A percentile compares a stretch with the other conserved stretches of the same genome.
Evolutionary conservation across 2,329 filamentous ascomycete species (phyloP).

Genomic region (Trichoderma atroviride): DNA sequence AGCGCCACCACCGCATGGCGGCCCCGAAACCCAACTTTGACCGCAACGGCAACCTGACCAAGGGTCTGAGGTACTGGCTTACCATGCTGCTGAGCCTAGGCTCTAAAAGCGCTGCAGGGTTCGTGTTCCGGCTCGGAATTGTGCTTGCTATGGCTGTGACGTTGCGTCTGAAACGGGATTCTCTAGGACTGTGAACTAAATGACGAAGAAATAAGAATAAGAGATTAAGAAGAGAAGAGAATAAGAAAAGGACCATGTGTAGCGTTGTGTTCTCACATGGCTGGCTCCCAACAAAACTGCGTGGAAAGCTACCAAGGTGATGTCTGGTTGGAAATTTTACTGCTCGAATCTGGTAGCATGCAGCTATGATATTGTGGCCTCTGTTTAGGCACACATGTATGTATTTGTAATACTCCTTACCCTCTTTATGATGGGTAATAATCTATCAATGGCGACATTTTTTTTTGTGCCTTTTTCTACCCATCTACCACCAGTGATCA

Average conservation of each 20-base stretch:
- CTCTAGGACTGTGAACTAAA: slow-evolving; percentile 37
- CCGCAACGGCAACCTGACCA: slow-evolving; percentile 57
- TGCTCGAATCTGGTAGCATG: neutral
- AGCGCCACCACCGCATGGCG: slow-evolving; percentile 48
- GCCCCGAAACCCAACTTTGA: slow-evolving; percentile 61
- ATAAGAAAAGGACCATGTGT: neutral
- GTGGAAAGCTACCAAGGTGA: neutral
- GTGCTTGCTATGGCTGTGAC: slow-evolving; percentile 46
- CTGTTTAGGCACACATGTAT: neutral
- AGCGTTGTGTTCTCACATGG: neutral
- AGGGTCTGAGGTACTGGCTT: slow-evolving; percentile 58
- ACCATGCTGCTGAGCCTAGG: slow-evolving; percentile 56
- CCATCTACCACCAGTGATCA: too few relatives aligned
- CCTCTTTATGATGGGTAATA: neutral
- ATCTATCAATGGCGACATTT: too few relatives aligned
- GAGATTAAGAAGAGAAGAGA: neutral
- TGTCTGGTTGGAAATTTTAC: neutral
- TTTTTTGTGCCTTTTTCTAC: neutral
- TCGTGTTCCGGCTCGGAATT: slow-evolving; percentile 54
- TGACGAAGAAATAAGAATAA: neutral
- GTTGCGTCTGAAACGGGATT: slow-evolving; percentile 41
- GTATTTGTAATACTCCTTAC: neutral
- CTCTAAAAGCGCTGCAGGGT: slow-evolving; percentile 51
- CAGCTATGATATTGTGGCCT: neutral
- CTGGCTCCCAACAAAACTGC: neutral